Evolutionary conservation across 345 rosid genomes (phyloP).

Genomic region (Eucalyptus decipiens): DNA sequence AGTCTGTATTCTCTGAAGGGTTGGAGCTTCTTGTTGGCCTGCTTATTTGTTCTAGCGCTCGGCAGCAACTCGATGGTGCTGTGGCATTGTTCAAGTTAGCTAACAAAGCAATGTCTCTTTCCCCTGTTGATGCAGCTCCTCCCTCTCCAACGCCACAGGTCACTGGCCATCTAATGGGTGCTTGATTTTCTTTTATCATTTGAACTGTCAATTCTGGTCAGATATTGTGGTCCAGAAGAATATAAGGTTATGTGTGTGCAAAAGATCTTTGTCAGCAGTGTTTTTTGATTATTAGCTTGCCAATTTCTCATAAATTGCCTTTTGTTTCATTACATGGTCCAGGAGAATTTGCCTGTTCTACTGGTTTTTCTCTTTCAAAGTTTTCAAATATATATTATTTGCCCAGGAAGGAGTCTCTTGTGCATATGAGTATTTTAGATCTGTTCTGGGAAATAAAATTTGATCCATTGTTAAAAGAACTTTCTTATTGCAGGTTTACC

Average conservation of each 20-base stretch:
- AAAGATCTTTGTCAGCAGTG: not conserved
- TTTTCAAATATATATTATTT: not conserved
- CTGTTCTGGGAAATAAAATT: not conserved
- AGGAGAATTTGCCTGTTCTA: not conserved
- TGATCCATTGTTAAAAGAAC: not conserved
- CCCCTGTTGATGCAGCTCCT: constrained; percentile 94
- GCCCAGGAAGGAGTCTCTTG: not conserved
- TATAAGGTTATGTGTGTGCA: not conserved
- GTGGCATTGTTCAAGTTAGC: constrained; percentile 79
- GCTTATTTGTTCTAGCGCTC: constrained; percentile 62
- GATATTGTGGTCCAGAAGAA: not conserved
- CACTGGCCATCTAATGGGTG: not conserved
- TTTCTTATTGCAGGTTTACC: constrained; percentile 54
- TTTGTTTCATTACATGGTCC: not conserved
- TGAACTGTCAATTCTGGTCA: not conserved
- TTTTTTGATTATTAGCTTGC: not conserved
- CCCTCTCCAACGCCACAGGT: constrained; percentile 97
- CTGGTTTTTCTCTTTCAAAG: not conserved
- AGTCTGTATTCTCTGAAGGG: constrained; percentile 33
- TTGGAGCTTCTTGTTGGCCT: constrained; percentile 82
- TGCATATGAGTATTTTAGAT: not conserved
- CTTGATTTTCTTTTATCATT: not conserved
- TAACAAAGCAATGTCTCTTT: constrained; percentile 74
- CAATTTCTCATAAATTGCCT: not conserved
- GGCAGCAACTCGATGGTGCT: constrained; percentile 95